Evolutionary conservation across 2,329 filamentous ascomycete species (phyloP), one percentile per base, ranked within the genome.

Genomic region (Aspergillus persii): DNA sequence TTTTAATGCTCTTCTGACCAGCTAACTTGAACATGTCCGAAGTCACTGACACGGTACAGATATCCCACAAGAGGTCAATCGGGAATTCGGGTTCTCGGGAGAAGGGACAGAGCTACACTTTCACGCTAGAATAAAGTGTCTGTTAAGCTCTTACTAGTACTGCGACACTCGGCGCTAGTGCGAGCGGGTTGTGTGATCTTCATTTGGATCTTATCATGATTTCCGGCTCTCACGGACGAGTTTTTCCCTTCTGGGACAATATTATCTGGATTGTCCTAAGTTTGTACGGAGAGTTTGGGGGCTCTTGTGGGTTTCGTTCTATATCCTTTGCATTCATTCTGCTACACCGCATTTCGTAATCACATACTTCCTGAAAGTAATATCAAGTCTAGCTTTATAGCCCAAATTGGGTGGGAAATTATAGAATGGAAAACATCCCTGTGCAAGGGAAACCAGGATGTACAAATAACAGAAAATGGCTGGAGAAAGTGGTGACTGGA

Each of bases 11-110:
- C 62, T 78, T 77, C 50, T 76, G 69, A 7, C 69, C 76, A 2
- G 71, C 76, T 44, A 81, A 67, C 50, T 77, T 59, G 61, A 81
- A 70, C 78, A 81, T 80, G 56, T 79, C 74, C 23, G 72, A 68
- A 39, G 80, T 80, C 61, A 80, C 73, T 23, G 18, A 23, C 18
- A 23, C 18, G 18, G 7, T 62, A 53, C 1, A 75, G 77, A 30
- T 71, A 71, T 11, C 78, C 78, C 51, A 79, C 74, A 12, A 73
- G 60, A 7, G 74, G 18, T 23, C 18, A 23, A 23, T 23, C 18
- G 18, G 18, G 18, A 23, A 23, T 23, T 23, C 18, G 18, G 18
- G 18, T 23, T 23, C 18, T 23, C 18, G 18, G 18, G 18, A 23
- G 18, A 23, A 23, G 18, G 18, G 18, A 23, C 18, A 23, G 18